Conservation (phyloP, 2,329 filamentous ascomycete species). For the Claviceps citrina region DNA sequence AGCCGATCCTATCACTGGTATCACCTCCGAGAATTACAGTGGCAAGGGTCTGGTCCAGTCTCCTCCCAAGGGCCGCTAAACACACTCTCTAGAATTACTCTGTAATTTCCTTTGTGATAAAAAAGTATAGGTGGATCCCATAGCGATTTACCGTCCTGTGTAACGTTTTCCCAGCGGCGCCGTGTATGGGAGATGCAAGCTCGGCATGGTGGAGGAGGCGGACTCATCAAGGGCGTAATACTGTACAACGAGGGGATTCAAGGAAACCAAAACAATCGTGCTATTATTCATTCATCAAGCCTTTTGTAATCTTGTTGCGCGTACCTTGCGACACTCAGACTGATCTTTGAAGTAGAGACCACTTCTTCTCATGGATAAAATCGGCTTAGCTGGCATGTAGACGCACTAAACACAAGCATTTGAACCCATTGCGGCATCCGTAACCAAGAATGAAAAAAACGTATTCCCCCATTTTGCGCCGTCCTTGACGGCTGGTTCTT, state of each 20-base stretch:
- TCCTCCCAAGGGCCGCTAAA: conserved; percentile 36
- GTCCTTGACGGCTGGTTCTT: background rate
- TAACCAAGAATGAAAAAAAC: too few species aligned
- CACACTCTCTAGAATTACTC: conserved; percentile 10
- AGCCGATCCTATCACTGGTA: conserved; percentile 73
- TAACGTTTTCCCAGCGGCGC: conserved; percentile 19
- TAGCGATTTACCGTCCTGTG: conserved; percentile 18
- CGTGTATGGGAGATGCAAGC: conserved; percentile 10
- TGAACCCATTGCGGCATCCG: too few species aligned
- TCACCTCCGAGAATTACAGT: conserved; percentile 62
- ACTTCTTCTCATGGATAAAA: background rate
- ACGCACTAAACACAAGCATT: background rate
- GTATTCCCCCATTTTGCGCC: too few species aligned
- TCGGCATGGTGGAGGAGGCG: conserved; percentile 15
- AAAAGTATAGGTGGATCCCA: conserved; percentile 16
- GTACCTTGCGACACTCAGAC: background rate
- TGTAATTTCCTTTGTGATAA: conserved; percentile 21
- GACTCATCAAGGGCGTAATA: conserved; percentile 23
- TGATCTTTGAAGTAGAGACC: background rate
- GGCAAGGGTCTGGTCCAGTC: conserved; percentile 70
- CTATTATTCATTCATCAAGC: conserved; percentile 11
- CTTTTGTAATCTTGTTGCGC: background rate
- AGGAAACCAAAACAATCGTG: conserved; percentile 16
- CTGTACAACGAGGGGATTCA: conserved; percentile 27
- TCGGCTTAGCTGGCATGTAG: background rate